These are phyloP conservation scores for Hygrophorus russula DNA, from an alignment of 768 basidiomycete genomes.

Conservation along the genomic window DNA sequence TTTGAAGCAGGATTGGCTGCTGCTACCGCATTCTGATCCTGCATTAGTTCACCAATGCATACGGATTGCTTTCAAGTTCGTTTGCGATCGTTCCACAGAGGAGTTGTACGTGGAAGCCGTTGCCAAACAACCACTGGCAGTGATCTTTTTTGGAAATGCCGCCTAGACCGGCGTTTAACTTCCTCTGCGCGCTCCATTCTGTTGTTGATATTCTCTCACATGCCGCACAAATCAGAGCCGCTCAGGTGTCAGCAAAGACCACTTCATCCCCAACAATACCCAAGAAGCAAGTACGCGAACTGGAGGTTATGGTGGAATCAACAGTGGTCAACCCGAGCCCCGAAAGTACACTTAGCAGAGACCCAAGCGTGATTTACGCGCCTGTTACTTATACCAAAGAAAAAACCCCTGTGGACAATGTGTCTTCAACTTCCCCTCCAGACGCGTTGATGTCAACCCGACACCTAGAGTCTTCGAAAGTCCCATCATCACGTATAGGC, in stretches of 20 bases:
- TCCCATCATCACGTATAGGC: conserved; percentile 84
- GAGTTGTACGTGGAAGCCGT: background rate
- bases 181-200: conserved; percentile 56
- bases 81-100: background rate
- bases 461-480: conserved; percentile 68
- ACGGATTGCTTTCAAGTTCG: background rate
- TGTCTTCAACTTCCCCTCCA: background rate
- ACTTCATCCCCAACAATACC: conserved; percentile 9
- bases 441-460: conserved; percentile 17
- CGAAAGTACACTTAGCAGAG: too few relatives aligned
- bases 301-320: too few relatives aligned
- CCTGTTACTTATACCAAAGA: background rate
- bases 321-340: too few relatives aligned
- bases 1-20: background rate
- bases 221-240: conserved; percentile 48
- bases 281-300: background rate
- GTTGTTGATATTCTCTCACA: conserved; percentile 49
- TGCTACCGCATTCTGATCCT: background rate
- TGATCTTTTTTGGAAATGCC: background rate
- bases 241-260: conserved; percentile 22
- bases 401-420: too few relatives aligned
- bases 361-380: too few relatives aligned
- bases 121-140: background rate
- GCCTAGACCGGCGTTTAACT: conserved; percentile 44
- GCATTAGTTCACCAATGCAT: background rate